Evolutionary conservation across 257 asterid genomes (phyloP).

Genomic region (Solanum infundibuliforme): DNA sequence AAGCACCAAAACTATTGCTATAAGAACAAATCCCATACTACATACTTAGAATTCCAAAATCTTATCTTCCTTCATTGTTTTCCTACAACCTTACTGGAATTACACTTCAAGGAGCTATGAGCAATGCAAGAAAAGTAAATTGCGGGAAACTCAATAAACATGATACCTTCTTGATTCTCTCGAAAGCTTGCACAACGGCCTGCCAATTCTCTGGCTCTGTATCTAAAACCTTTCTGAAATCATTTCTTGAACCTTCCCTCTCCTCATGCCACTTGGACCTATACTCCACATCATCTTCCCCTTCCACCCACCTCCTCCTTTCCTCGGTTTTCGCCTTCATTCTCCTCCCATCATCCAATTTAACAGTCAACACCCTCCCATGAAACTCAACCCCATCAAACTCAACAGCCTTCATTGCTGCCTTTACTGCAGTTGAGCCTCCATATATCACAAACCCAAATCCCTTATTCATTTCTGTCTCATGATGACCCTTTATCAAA

Average conservation of each 20-base stretch:
- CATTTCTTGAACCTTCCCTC: slow-evolving; percentile 66
- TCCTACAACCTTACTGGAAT: not conserved
- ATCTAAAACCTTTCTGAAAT: slow-evolving; percentile 64
- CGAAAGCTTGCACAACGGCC: slow-evolving; percentile 73
- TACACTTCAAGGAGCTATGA: not conserved
- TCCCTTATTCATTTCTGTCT: slow-evolving; percentile 80
- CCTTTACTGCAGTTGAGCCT: slow-evolving; percentile 63
- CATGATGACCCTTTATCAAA: slow-evolving; percentile 72
- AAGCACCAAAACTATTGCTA: not conserved
- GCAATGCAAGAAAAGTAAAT: not conserved
- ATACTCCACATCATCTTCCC: slow-evolving; percentile 33
- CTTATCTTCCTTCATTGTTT: not conserved
- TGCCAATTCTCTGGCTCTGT: slow-evolving; percentile 92
- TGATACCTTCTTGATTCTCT: slow-evolving; percentile 80
- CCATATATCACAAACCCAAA: slow-evolving; percentile 83
- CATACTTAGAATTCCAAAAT: not conserved
- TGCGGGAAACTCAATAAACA: not conserved
- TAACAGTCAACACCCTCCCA: slow-evolving; percentile 81
- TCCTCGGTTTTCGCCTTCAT: slow-evolving; percentile 31
- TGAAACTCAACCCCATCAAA: slow-evolving; percentile 95
- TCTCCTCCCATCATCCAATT: slow-evolving; percentile 86
- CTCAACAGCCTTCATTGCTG: slow-evolving; percentile 91
- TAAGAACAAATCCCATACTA: not conserved
- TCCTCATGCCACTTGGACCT: slow-evolving; percentile 89
- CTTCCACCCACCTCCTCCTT: slow-evolving; percentile 50